A percentile compares a stretch with the other conserved stretches of the same genome.
phyloP scores from a whole-genome alignment of 306 rosid genomes.

The Macrotyloma uniflorum region DNA sequence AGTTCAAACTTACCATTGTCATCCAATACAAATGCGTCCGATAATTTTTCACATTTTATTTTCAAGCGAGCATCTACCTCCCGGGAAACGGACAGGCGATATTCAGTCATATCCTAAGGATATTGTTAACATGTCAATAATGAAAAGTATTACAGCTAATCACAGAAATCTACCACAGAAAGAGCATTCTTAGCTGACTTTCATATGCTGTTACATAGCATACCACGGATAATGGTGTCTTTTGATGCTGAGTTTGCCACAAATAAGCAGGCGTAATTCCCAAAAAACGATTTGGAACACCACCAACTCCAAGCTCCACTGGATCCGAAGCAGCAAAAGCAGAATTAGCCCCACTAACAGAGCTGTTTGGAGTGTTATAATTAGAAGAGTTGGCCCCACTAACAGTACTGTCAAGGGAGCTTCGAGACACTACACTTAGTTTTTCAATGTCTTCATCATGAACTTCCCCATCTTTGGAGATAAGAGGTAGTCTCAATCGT shows the following conservation, averaged over 20 bases:
- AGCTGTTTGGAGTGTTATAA: slow-evolving; percentile 64
- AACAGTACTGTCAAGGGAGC: slow-evolving; percentile 71
- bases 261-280: slow-evolving; percentile 88
- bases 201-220: slow-evolving; percentile 28
- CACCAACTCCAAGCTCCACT: slow-evolving; percentile 80
- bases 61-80: slow-evolving; percentile 83
- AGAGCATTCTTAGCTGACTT: slow-evolving; percentile 13
- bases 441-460: slow-evolving; percentile 87
- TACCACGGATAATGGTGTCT: slow-evolving; percentile 71
- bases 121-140: slow-evolving; percentile 15
- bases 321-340: slow-evolving; percentile 53
- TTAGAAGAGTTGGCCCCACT: slow-evolving; percentile 57
- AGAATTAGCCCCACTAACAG: slow-evolving; percentile 48
- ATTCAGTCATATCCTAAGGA: slow-evolving; percentile 81
- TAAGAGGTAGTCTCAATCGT: slow-evolving; percentile 83
- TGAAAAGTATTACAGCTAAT: slow-evolving; percentile 30
- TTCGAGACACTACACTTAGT: slow-evolving; percentile 66
- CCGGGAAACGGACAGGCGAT: slow-evolving; percentile 70
- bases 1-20: slow-evolving; percentile 60
- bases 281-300: slow-evolving; percentile 82
- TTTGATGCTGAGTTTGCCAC: slow-evolving; percentile 86
- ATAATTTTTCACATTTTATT: slow-evolving; percentile 71
- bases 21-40: slow-evolving; percentile 71
- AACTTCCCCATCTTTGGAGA: slow-evolving; percentile 90
- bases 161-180: not conserved